Conservation (phyloP, 495 filamentous ascomycete species). For the Podospora pseudopauciseta region DNA sequence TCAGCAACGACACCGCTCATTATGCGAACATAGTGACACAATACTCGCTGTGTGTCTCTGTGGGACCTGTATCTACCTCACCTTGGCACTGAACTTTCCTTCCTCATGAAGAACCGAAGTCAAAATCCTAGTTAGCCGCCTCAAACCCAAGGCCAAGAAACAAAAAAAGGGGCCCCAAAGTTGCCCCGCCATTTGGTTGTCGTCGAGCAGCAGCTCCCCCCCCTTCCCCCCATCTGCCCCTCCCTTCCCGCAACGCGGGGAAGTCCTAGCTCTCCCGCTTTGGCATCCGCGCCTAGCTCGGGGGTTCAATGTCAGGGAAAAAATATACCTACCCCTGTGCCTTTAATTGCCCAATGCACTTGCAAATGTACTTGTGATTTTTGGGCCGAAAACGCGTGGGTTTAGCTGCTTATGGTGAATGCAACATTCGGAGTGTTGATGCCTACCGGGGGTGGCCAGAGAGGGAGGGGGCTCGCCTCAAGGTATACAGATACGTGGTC, state of each 20-base stretch:
- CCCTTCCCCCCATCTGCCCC: neutral
- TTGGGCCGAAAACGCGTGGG: neutral
- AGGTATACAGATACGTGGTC: neutral
- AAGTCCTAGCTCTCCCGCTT: slow-evolving; percentile 2
- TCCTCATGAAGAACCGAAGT: neutral
- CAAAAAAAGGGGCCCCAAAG: neutral
- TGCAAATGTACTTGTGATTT: neutral
- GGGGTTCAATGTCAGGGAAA: neutral
- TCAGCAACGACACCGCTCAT: neutral
- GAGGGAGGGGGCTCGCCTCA: neutral
- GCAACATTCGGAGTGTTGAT: neutral
- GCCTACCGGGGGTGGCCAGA: neutral
- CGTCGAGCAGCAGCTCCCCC: neutral
- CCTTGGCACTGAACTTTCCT: neutral
- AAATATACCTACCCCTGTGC: neutral
- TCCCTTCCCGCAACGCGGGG: slow-evolving; percentile 1
- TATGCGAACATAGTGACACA: neutral
- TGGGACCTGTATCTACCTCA: neutral
- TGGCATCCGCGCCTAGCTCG: neutral
- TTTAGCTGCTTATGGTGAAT: neutral
- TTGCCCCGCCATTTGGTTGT: neutral
- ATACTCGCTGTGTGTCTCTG: neutral
- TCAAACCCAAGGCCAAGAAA: neutral
- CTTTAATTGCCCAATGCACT: neutral
- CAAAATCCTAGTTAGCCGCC: neutral